Conservation (phyloP, 352 stramenopile species). For the Phytopythium delawarense region DNA sequence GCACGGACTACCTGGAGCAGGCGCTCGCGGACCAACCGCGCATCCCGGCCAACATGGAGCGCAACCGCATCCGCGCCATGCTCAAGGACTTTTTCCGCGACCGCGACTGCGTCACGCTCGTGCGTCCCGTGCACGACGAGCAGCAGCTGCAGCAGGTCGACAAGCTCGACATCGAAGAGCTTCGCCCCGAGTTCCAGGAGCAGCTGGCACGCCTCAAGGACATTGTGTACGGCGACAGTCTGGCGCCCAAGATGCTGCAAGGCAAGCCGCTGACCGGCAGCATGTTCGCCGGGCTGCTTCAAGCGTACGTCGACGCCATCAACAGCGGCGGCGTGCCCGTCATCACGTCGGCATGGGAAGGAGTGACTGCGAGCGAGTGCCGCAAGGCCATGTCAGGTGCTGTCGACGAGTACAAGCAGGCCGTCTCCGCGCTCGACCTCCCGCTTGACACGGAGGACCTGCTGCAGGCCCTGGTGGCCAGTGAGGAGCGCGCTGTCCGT, state of each 20-base stretch:
- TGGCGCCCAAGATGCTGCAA: conserved; percentile 82
- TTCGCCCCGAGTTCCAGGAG: conserved; percentile 75
- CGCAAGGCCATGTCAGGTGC: conserved; percentile 64
- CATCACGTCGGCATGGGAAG: conserved; percentile 86
- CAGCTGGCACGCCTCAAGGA: conserved; percentile 63
- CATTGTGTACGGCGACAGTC: conserved; percentile 62
- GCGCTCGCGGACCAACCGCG: conserved; percentile 68
- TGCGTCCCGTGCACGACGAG: conserved; percentile 82
- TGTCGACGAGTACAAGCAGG: conserved; percentile 62
- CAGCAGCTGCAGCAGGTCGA: conserved; percentile 74
- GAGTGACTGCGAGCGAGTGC: conserved; percentile 76
- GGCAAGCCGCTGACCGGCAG: conserved; percentile 74
- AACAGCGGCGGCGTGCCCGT: conserved; percentile 87
- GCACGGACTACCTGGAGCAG: conserved; percentile 78
- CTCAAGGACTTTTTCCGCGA: conserved; percentile 86
- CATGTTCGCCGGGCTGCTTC: conserved; percentile 82
- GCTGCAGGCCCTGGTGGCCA: conserved; percentile 43
- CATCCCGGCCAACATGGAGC: conserved; percentile 64
- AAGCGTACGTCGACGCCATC: conserved; percentile 80
- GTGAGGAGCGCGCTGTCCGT: conserved; percentile 43
- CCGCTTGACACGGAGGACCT: conserved; percentile 74
- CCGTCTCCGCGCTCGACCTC: conserved; percentile 50
- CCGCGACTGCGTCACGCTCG: conserved; percentile 75
- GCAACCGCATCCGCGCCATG: conserved; percentile 76
- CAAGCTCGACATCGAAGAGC: conserved; percentile 48